Evolutionary conservation across 2,329 filamentous ascomycete species (phyloP), one percentile per base, ranked within the genome.

Genomic region (Fusarium bulbicola): DNA sequence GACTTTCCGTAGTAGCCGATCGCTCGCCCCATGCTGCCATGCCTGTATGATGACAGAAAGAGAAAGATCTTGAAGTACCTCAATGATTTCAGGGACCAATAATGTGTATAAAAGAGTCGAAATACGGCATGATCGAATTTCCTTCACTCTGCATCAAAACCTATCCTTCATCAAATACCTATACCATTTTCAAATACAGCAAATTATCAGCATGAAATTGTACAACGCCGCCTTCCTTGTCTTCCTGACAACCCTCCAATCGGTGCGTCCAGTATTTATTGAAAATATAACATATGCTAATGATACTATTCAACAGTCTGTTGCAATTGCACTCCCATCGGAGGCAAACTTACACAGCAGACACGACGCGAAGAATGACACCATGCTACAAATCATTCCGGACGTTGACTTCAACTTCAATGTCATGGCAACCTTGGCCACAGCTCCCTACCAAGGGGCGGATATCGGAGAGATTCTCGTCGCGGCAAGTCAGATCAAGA

Each of bases 381-480:
- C 54, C 3, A 67, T 67, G 54, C 36, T 58, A 3, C 28, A 58
- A 15, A n/a, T 65, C 1, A 67, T 68, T 12, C 26, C 66, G 8
- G 56, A 59, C 7, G 37, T 50, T n/a, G 63, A 68, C 1, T 63
- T 68, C 37, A 68, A 68, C 63, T 68, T 54, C 37, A 63, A 68
- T n/a, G 42, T 68, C 16, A 14, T 68, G 37, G 28, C 1, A 0
- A 50, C 53, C 10, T 49, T 63, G 36, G 36, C 54, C 6, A 18
- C 20, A 14, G 56, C 66, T 20, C 56, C 66, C 0, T 68, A 68
- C 9, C 56, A 68, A 26, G 66, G 66, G 7, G 50, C 66, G 14
- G 78, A 81, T 30, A 75, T 81, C 0, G 79, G 77, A 30, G 79
- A 83, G 21, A 76, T 84, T 1, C 74, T 84, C 8, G 75, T 74